phyloP scores from a whole-genome alignment of 2,329 filamentous ascomycete genomes.

The Paraphaeosphaeria minitans region DNA sequence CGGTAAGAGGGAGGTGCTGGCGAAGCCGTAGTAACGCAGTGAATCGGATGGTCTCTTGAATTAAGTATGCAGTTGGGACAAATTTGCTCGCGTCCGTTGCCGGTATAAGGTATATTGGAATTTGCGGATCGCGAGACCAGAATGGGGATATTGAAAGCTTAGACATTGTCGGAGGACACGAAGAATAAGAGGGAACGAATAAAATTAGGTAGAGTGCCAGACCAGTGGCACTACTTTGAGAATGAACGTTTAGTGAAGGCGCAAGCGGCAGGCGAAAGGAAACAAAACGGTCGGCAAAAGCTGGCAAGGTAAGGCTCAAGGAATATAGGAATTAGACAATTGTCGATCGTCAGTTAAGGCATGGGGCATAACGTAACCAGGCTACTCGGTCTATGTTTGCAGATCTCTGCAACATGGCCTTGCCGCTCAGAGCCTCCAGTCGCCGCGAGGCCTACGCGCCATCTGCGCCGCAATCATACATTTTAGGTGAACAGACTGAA shows the following conservation, averaged over 20 bases:
- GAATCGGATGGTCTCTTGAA: slow-evolving; percentile 17
- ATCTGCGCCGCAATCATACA: slow-evolving; percentile 4
- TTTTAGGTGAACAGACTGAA: slow-evolving; percentile 2
- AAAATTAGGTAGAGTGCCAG: not conserved
- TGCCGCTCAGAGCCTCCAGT: slow-evolving; percentile 5
- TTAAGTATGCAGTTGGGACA: slow-evolving; percentile 11
- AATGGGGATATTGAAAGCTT: slow-evolving; percentile 12
- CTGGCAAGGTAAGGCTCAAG: not conserved
- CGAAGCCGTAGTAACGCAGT: slow-evolving; percentile 12
- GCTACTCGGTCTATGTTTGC: slow-evolving; percentile 6
- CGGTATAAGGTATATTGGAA: slow-evolving; percentile 18
- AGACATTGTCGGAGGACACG: slow-evolving; percentile 9
- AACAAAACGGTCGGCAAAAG: not conserved
- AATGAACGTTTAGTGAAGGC: not conserved
- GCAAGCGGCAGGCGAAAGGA: not conserved
- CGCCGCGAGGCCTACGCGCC: slow-evolving; percentile 3
- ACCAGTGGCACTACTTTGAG: not conserved
- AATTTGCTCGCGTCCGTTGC: slow-evolving; percentile 6
- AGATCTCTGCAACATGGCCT: not conserved
- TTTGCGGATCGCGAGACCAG: slow-evolving; percentile 11
- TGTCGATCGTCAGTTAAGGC: slow-evolving; percentile 1
- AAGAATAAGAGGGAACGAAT: slow-evolving; percentile 7
- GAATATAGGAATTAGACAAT: slow-evolving; percentile 3
- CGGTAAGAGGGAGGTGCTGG: slow-evolving; percentile 10
- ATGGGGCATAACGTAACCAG: not conserved